Evolutionary conservation across 1,284 basidiomycete genomes (phyloP).

Genomic region (Apiotrichum akiyoshidainum): DNA sequence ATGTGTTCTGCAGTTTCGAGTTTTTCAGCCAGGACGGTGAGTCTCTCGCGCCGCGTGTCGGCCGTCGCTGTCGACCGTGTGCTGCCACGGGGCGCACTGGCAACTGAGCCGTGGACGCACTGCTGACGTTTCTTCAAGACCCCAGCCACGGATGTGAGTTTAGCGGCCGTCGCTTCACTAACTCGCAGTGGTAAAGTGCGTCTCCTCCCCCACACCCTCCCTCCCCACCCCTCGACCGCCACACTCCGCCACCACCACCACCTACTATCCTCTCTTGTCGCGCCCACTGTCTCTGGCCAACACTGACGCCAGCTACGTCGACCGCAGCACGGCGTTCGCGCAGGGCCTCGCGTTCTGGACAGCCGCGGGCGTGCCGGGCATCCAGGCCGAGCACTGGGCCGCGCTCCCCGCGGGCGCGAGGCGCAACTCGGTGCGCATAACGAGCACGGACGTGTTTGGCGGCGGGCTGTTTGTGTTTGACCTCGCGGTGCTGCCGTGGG

Average conservation of each 20-base stretch:
- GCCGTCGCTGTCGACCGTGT: too few relatives aligned
- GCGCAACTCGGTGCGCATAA: constrained; percentile 61
- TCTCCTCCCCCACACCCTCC: neutral
- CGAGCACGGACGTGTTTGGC: constrained; percentile 62
- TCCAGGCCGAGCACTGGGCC: constrained; percentile 45
- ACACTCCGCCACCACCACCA: neutral
- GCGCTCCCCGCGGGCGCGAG: constrained; percentile 18
- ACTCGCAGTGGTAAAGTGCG: constrained; percentile 4
- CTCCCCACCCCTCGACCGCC: neutral
- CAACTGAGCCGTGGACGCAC: too few relatives aligned
- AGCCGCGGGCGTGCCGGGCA: constrained; percentile 29
- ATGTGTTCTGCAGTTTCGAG: constrained; percentile 28
- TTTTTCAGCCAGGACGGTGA: constrained; percentile 35
- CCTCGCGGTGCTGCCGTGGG: constrained; percentile 68
- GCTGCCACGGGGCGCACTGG: too few relatives aligned
- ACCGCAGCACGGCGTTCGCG: constrained; percentile 23
- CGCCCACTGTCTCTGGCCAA: neutral
- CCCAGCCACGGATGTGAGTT: too few relatives aligned
- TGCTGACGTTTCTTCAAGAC: too few relatives aligned
- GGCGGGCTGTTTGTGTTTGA: constrained; percentile 76
- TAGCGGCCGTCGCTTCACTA: neutral
- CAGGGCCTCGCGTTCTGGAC: constrained; percentile 40
- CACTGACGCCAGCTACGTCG: constrained; percentile 26
- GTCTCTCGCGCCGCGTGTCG: too few relatives aligned
- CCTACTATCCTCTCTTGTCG: too few relatives aligned